Percentiles rank a stretch among this genome's conserved stretches.
Conservation (phyloP, 768 basidiomycete species). For the Termitomyces sp. region DNA sequence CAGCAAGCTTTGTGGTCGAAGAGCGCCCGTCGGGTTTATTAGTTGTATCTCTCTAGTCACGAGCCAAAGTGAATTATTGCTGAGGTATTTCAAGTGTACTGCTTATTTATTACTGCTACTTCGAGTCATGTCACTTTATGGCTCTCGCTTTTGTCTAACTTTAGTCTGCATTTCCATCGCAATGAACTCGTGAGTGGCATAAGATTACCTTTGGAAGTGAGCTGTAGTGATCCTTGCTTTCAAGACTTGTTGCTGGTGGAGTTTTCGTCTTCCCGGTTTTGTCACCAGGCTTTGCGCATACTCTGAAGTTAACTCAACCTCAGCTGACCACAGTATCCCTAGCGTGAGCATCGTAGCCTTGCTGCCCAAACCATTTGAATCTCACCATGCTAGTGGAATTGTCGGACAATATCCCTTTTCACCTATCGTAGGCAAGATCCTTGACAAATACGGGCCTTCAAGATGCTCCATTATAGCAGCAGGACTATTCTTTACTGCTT, state of each 20-base stretch:
- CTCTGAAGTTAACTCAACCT: slow-evolving; percentile 63
- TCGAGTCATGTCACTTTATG: neutral
- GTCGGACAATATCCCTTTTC: slow-evolving; percentile 77
- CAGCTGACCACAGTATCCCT: slow-evolving; percentile 76
- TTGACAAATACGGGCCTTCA: slow-evolving; percentile 66
- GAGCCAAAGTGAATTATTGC: no score
- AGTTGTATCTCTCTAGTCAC: no score
- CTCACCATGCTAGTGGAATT: slow-evolving; percentile 54
- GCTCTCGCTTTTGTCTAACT: slow-evolving; percentile 3
- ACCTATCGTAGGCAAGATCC: slow-evolving; percentile 59
- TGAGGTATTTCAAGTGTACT: no score
- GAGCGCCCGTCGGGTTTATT: no score
- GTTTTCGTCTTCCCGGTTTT: slow-evolving; percentile 77
- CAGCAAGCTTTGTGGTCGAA: no score
- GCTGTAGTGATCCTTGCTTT: neutral
- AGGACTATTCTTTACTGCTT: slow-evolving; percentile 52
- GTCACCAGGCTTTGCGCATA: slow-evolving; percentile 53
- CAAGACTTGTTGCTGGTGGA: slow-evolving; percentile 71
- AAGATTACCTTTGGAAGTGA: neutral
- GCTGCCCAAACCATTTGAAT: neutral
- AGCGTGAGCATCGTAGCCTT: slow-evolving; percentile 42
- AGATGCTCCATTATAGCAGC: slow-evolving; percentile 60
- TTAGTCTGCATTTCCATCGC: slow-evolving; percentile 47
- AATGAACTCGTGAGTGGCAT: slow-evolving; percentile 52
- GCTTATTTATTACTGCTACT: no score